Base-by-base conservation (phyloP, 768 basidiomycete species). In the Suillus sp. region DNA sequence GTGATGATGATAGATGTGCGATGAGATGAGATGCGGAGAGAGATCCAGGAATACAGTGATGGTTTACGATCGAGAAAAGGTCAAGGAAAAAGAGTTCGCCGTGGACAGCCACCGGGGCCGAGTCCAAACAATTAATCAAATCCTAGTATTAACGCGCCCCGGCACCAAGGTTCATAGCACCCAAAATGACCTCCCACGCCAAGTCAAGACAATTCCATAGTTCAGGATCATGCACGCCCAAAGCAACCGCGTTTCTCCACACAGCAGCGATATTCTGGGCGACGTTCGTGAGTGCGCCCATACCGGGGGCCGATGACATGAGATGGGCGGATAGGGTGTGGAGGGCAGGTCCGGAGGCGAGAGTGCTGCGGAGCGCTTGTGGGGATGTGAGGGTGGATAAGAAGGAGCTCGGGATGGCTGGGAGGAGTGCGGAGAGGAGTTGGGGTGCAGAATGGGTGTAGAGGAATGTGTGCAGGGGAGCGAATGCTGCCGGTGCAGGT, bases 201-300 rank as follows among this genome's bases (percentile, higher is more conserved):
- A 83, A 72, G 64, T 91, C 88, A 64, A 93, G 81, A 22, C 81
- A 80, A 27, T 81, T 79, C 90, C 90, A 93, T 50, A 93, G 75
- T 25, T 78, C 78, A 38, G 84, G 81, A 66, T 92, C 88, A 59
- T 81, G 83, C 2, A 92, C 74, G 3, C 90, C 90, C n/a, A 93
- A 79, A 25, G 84, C 83, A 64, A 85, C 86, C 3, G 82, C 83
- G 70, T 93, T 92, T 63, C 83, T 80, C 89, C 90, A 93, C 37
- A 92, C 72, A 8, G 87, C 90, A 62, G 87, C 82, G 42, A 91
- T 81, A 40, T 71, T 75, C 59, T 78, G 73, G 6, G 82, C 76
- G 60, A 83, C 79, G 43, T 78, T 75, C 53, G 88, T 73, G 9
- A 92, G 78, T 16, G 79, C 81, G 34, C 77, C 78, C 42, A 75